phyloP scores from a whole-genome alignment of 2,329 filamentous ascomycete species.

The Fusarium cyanostomum region DNA sequence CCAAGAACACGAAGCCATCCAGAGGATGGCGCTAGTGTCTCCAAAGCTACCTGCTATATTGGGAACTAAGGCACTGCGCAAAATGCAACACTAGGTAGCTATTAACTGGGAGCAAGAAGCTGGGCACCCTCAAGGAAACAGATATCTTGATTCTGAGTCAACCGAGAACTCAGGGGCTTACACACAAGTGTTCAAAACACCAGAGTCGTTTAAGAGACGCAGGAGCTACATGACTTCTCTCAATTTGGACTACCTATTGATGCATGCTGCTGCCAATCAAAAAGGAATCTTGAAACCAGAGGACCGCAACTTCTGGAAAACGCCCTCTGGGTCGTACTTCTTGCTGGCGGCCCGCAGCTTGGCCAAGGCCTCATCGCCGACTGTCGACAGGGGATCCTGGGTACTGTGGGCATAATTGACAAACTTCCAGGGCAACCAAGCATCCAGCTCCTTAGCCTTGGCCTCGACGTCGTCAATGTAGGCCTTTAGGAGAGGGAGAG shows the following conservation, averaged over 20 bases:
- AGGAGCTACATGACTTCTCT: too few species aligned
- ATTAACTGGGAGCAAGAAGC: too few species aligned
- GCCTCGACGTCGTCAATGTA: slow-evolving; percentile 47
- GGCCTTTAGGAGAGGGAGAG: slow-evolving; percentile 48
- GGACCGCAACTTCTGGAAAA: slow-evolving; percentile 49
- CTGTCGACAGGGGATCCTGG: slow-evolving; percentile 51
- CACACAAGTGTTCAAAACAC: too few species aligned
- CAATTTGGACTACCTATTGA: neutral
- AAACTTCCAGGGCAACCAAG: slow-evolving; percentile 49
- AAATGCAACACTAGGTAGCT: too few species aligned
- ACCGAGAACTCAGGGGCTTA: too few species aligned
- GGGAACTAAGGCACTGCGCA: too few species aligned
- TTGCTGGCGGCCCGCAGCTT: slow-evolving; percentile 45
- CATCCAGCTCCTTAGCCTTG: slow-evolving; percentile 38
- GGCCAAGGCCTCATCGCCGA: slow-evolving; percentile 50
- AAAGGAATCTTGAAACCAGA: slow-evolving; percentile 48
- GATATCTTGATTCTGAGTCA: too few species aligned
- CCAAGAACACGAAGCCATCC: too few species aligned
- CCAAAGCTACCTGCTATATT: too few species aligned
- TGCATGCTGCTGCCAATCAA: neutral
- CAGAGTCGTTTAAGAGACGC: too few species aligned
- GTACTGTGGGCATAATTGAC: slow-evolving; percentile 55
- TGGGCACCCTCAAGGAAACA: too few species aligned
- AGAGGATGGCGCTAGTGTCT: too few species aligned
- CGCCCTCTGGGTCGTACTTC: slow-evolving; percentile 51